phyloP scores from a whole-genome alignment of 768 basidiomycete genomes.

The Boletus vermiculosoides region DNA sequence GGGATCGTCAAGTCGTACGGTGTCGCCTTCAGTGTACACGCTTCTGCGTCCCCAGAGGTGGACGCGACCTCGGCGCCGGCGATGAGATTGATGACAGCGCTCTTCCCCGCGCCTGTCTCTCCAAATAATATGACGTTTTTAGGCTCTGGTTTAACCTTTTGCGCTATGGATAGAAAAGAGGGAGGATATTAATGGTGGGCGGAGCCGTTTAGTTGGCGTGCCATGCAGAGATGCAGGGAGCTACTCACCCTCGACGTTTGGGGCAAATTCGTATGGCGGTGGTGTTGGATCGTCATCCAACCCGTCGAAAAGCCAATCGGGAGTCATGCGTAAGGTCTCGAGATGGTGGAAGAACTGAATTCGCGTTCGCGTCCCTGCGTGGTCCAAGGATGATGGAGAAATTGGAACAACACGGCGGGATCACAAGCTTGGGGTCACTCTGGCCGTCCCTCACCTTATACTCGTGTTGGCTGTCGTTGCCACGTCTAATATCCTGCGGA shows the following conservation, averaged over 20 bases:
- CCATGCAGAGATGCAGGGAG: not conserved
- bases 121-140: constrained; percentile 6
- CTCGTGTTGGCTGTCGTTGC: too few relatives aligned
- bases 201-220: not conserved
- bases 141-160: not conserved
- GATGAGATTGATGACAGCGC: constrained; percentile 1
- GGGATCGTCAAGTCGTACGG: not conserved
- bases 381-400: not conserved
- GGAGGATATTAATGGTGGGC: not conserved
- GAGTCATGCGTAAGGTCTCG: not conserved
- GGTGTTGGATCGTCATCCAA: not conserved
- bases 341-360: not conserved
- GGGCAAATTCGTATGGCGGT: not conserved
- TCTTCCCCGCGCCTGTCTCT: constrained; percentile 6
- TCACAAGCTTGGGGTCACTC: not conserved
- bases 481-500: not conserved
- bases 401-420: not conserved
- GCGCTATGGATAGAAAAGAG: not conserved
- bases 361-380: not conserved
- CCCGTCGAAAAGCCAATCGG: not conserved
- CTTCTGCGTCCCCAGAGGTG: not conserved
- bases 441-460: not conserved
- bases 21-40: not conserved
- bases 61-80: not conserved
- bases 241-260: not conserved